phyloP scores from a whole-genome alignment of 129 eudicot species.

The Artemisia annua region DNA sequence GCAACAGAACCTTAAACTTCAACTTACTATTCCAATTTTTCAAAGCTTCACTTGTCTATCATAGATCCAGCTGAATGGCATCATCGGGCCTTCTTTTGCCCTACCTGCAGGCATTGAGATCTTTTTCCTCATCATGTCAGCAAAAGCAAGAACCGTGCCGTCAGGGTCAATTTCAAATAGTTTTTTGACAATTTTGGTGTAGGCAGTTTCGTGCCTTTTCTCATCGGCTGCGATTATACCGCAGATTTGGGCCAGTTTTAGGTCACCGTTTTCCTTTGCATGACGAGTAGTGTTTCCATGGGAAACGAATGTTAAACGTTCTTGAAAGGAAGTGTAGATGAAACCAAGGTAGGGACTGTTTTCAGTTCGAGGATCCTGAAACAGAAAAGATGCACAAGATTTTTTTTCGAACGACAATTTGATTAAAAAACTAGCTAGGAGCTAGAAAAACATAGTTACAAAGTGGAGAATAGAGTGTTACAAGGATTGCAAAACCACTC shows the following conservation, averaged over 20 bases:
- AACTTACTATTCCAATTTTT: slow-evolving; percentile 15
- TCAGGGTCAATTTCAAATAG: slow-evolving; percentile 89
- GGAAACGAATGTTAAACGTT: slow-evolving; percentile 79
- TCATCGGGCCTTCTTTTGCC: slow-evolving; percentile 55
- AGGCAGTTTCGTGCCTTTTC: slow-evolving; percentile 90
- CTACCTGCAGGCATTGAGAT: slow-evolving; percentile 30
- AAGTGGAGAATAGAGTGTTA: too few species aligned
- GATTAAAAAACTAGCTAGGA: too few species aligned
- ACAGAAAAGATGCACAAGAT: too few species aligned
- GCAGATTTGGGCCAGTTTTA: slow-evolving; percentile 79
- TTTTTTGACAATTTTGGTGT: slow-evolving; percentile 87
- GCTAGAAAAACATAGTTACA: too few species aligned
- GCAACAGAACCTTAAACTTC: slow-evolving; percentile 4
- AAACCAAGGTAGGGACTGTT: slow-evolving; percentile 88
- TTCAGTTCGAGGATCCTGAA: slow-evolving; percentile 83
- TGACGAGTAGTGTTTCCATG: slow-evolving; percentile 93
- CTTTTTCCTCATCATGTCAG: slow-evolving; percentile 47
- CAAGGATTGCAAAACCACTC: too few species aligned
- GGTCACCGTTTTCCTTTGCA: slow-evolving; percentile 70
- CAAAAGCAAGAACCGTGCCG: slow-evolving; percentile 71
- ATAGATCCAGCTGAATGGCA: slow-evolving; percentile 73
- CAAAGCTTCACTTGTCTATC: slow-evolving; percentile 74
- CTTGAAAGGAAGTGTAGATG: slow-evolving; percentile 92
- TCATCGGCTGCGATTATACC: slow-evolving; percentile 90
- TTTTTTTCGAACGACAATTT: too few species aligned